phyloP scores from a whole-genome alignment of 228 moss, liverwort and hornwort species.

The Sphagnum magellanicum region DNA sequence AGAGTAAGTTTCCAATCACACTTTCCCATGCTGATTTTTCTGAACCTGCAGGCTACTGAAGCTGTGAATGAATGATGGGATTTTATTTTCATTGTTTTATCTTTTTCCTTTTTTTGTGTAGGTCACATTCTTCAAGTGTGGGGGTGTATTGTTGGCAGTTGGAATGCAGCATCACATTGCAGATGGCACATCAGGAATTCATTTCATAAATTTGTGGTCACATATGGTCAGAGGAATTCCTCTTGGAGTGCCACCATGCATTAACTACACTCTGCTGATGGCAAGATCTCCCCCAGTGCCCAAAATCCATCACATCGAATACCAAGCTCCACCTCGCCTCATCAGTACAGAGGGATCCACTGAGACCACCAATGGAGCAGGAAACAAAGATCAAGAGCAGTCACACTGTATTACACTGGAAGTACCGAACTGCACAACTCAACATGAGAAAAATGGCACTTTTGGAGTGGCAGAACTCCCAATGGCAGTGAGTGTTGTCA shows the following conservation, averaged over 20 bases:
- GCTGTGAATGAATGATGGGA: too few species aligned
- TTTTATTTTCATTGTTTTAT: too few species aligned
- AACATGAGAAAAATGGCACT: neutral
- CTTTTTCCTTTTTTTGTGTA: constrained; percentile 8
- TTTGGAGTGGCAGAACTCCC: constrained; percentile 11
- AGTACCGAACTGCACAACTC: neutral
- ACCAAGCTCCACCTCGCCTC: constrained; percentile 50
- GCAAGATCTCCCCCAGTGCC: constrained; percentile 63
- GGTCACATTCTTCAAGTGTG: constrained; percentile 81
- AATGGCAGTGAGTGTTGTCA: constrained; percentile 69
- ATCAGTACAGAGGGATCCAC: constrained; percentile 4
- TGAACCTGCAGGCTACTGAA: too few species aligned
- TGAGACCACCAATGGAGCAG: neutral
- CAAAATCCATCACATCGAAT: constrained; percentile 66
- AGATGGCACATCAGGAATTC: constrained; percentile 94
- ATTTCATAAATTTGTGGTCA: constrained; percentile 86
- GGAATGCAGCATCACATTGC: constrained; percentile 95
- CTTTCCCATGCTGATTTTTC: too few species aligned
- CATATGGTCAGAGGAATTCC: constrained; percentile 66
- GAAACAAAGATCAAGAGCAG: neutral
- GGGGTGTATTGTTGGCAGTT: constrained; percentile 73
- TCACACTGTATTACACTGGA: neutral
- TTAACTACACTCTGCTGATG: constrained; percentile 62
- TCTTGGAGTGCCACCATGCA: constrained; percentile 51
- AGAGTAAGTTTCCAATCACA: too few species aligned